Percentiles rank a stretch among this genome's conserved stretches.
phyloP scores from a whole-genome alignment of 164 flowering plant species.

The Euptelea pleiosperma region DNA sequence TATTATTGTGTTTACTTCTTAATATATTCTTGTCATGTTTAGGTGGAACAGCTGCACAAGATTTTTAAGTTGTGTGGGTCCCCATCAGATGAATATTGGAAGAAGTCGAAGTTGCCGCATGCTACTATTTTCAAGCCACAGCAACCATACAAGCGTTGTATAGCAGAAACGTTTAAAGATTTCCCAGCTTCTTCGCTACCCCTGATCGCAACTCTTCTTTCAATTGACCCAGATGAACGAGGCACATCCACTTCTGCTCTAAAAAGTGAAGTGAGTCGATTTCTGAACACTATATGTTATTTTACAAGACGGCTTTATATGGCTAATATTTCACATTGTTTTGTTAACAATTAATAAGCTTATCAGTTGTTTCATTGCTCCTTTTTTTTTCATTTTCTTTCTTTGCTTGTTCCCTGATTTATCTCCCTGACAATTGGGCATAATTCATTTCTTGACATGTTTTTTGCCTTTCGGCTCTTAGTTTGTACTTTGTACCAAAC shows the following conservation, averaged over 20 bases:
- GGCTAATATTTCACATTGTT: background rate
- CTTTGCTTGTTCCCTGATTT: background rate
- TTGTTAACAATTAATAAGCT: background rate
- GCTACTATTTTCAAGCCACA: slow-evolving; percentile 88
- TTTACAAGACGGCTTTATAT: background rate
- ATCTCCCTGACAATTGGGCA: too few relatives aligned
- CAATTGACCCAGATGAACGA: slow-evolving; percentile 77
- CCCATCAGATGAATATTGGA: slow-evolving; percentile 92
- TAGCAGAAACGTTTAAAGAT: slow-evolving; percentile 70
- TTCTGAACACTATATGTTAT: background rate
- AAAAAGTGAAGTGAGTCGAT: slow-evolving; percentile 61
- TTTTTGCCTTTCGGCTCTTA: too few relatives aligned
- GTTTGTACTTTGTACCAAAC: too few relatives aligned
- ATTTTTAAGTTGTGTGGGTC: slow-evolving; percentile 96
- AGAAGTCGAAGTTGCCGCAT: slow-evolving; percentile 72
- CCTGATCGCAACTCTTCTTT: slow-evolving; percentile 68
- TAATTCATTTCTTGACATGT: too few relatives aligned
- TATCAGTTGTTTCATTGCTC: background rate
- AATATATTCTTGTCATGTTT: slow-evolving; percentile 4
- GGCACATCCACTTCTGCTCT: slow-evolving; percentile 76
- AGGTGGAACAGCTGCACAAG: slow-evolving; percentile 97
- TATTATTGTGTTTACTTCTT: background rate
- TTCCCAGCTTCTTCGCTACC: slow-evolving; percentile 72
- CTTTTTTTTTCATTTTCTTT: background rate
- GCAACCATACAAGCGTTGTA: slow-evolving; percentile 74